A percentile compares a stretch with the other conserved stretches of the same genome.
phyloP scores from a whole-genome alignment of 169 alveolate genomes.

The Cyclospora cayetanensis region DNA sequence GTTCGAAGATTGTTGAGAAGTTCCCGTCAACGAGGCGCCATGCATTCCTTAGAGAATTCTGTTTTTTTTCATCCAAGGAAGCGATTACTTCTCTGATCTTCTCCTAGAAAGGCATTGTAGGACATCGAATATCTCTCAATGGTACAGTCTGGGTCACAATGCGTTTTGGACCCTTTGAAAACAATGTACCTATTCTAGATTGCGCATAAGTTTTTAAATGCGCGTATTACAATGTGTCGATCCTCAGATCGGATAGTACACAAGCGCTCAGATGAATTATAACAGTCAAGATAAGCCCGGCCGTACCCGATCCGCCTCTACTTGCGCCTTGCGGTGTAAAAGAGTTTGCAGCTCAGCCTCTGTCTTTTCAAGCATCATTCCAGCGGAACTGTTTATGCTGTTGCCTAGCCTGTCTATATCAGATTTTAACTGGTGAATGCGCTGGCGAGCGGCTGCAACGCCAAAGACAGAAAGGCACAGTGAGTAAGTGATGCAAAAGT shows the following conservation, averaged over 20 bases:
- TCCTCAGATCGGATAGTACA: too few species aligned
- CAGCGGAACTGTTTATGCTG: conserved; percentile 93
- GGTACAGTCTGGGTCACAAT: too few species aligned
- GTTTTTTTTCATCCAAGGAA: conserved; percentile 92
- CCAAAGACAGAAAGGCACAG: too few species aligned
- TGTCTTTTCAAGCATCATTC: conserved; percentile 92
- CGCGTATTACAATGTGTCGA: too few species aligned
- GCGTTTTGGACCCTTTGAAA: too few species aligned
- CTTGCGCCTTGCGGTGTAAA: conserved; percentile 88
- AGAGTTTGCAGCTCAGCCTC: conserved; percentile 90
- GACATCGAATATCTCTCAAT: too few species aligned
- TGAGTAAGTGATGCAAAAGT: too few species aligned
- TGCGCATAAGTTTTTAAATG: too few species aligned
- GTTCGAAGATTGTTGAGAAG: conserved; percentile 93
- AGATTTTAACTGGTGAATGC: conserved; percentile 51
- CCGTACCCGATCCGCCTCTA: conserved; percentile 86
- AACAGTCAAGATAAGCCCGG: neutral
- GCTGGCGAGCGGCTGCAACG: conserved; percentile 71
- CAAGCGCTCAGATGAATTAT: too few species aligned
- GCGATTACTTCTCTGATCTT: conserved; percentile 93
- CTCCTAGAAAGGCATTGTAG: neutral
- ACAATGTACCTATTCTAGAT: too few species aligned
- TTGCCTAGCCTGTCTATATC: conserved; percentile 15
- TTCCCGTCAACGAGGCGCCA: conserved; percentile 91
- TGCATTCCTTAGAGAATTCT: conserved; percentile 90